Conservation (phyloP, 2,329 filamentous ascomycete genomes). For the Cryphonectria carpinicola region DNA sequence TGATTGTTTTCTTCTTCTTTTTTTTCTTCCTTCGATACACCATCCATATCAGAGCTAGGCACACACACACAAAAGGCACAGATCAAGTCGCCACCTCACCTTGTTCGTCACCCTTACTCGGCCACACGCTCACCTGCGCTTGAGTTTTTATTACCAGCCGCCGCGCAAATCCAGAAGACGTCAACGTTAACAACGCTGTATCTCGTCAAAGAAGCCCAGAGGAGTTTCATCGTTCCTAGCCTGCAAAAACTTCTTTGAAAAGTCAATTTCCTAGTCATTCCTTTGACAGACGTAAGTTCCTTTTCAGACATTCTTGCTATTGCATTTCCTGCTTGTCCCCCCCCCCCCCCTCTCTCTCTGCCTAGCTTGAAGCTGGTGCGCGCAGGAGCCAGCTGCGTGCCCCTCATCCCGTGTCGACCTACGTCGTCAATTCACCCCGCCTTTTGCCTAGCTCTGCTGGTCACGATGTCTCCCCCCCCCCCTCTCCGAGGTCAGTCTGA, state of each 20-base stretch:
- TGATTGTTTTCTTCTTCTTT: background rate
- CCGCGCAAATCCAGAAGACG: background rate
- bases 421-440: conserved; percentile 20
- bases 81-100: background rate
- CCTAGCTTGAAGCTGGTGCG: background rate
- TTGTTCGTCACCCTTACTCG: background rate
- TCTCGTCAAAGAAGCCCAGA: background rate
- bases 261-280: background rate
- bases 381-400: conserved; percentile 21
- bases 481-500: conserved; percentile 2
- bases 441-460: conserved; percentile 23
- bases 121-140: background rate
- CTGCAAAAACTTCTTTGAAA: background rate
- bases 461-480: conserved; percentile 18
- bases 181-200: background rate
- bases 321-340: background rate
- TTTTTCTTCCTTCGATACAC: background rate
- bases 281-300: conserved; percentile 16
- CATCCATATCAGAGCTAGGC: background rate
- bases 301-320: background rate
- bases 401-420: conserved; percentile 16
- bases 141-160: background rate
- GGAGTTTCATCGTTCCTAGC: background rate
- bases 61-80: background rate
- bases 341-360: background rate